Evolutionary conservation across 169 alveolate species (phyloP).

Genomic region (Cryptosporidium baileyi): DNA sequence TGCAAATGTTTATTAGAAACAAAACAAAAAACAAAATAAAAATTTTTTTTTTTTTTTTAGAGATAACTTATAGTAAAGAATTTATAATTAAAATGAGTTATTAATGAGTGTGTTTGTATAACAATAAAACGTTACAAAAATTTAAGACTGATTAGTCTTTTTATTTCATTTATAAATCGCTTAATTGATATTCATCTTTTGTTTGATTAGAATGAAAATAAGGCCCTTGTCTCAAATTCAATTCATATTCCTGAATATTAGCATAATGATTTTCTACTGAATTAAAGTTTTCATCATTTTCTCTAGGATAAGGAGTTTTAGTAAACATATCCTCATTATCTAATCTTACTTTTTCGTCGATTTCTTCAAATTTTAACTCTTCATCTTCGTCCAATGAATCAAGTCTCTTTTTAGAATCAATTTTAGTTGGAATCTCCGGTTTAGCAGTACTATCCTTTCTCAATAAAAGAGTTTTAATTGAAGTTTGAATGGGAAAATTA

Average conservation of each 20-base stretch:
- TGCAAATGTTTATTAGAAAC: background rate
- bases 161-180: background rate
- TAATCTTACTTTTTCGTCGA: background rate
- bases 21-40: background rate
- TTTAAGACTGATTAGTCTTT: no score
- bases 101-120: no score
- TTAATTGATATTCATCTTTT: no score
- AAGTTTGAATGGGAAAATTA: background rate
- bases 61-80: no score
- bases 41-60: background rate
- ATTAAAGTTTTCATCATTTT: background rate
- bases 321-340: conserved; percentile 16
- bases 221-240: no score
- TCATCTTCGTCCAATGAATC: background rate
- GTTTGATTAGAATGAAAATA: no score
- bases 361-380: background rate
- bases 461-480: conserved; percentile 17
- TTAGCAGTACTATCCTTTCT: conserved; percentile 10
- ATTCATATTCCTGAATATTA: no score
- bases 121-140: no score
- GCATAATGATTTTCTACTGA: background rate
- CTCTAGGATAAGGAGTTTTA: conserved; percentile 58
- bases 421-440: conserved; percentile 26
- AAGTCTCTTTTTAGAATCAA: background rate
- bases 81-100: no score